Evolutionary conservation across 805 yeast genomes (phyloP).

Genomic region (Nakazawaea peltata): DNA sequence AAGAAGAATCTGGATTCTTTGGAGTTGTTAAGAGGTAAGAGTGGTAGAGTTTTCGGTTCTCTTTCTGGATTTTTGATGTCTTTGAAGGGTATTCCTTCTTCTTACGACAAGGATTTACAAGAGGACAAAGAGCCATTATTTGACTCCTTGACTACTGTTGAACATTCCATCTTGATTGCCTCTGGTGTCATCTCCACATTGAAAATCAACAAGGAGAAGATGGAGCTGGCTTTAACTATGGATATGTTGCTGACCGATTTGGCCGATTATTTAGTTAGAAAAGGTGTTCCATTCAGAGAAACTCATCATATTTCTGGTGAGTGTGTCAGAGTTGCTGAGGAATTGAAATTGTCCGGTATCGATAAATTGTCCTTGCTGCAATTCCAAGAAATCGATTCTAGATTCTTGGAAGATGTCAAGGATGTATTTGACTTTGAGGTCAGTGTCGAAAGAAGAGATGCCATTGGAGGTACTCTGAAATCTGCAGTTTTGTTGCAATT

Average conservation of each 20-base stretch:
- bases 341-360: conserved; percentile 66
- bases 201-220: conserved; percentile 58
- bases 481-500: conserved; percentile 80
- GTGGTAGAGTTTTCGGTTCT: conserved; percentile 95
- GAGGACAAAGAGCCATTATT: conserved; percentile 99
- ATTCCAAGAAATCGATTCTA: conserved; percentile 66
- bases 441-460: conserved; percentile 93
- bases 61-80: conserved; percentile 95
- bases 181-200: conserved; percentile 95
- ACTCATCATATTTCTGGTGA: conserved; percentile 98
- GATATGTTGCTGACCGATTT: conserved; percentile 98
- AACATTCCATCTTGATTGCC: conserved; percentile 88
- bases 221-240: conserved; percentile 90
- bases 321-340: conserved; percentile 91
- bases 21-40: conserved; percentile 92
- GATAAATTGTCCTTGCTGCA: conserved; percentile 76
- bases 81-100: conserved; percentile 93
- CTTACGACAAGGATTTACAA: conserved; percentile 97
- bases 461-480: conserved; percentile 96
- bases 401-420: conserved; percentile 76
- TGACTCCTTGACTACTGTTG: conserved; percentile 83
- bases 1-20: conserved; percentile 97
- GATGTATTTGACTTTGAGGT: conserved; percentile 87
- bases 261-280: conserved; percentile 95
- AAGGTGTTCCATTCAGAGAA: conserved; percentile 98